Evolutionary conservation across 2,329 filamentous ascomycete genomes (phyloP).

Genomic region (Didymella keratinophila): DNA sequence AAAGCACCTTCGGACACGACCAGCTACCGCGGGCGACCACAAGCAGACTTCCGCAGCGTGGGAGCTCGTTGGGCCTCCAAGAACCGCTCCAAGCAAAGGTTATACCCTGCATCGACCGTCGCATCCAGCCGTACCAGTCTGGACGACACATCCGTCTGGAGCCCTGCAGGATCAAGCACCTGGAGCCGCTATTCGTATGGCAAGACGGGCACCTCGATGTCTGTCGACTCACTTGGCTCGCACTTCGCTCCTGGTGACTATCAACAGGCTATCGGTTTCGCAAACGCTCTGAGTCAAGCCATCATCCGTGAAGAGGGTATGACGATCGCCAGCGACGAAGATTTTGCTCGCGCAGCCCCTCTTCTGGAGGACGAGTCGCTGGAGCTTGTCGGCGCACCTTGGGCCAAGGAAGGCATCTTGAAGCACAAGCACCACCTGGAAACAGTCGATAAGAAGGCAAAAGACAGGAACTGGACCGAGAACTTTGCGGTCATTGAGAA

Average conservation of each 20-base stretch:
- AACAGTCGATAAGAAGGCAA: slow-evolving; percentile 86
- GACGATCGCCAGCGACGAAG: slow-evolving; percentile 62
- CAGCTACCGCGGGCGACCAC: slow-evolving; percentile 74
- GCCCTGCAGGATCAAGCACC: slow-evolving; percentile 86
- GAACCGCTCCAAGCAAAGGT: slow-evolving; percentile 78
- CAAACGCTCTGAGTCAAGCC: slow-evolving; percentile 93
- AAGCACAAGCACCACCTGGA: slow-evolving; percentile 98
- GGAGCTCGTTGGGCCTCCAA: slow-evolving; percentile 83
- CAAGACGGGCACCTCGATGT: slow-evolving; percentile 89
- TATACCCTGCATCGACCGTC: slow-evolving; percentile 80
- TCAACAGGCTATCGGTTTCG: slow-evolving; percentile 96
- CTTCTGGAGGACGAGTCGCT: slow-evolving; percentile 92
- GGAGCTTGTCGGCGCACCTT: slow-evolving; percentile 91
- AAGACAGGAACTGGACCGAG: slow-evolving; percentile 92
- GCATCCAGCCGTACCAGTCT: slow-evolving; percentile 93
- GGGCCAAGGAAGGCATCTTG: slow-evolving; percentile 95
- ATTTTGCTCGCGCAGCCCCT: slow-evolving; percentile 66
- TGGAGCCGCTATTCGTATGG: slow-evolving; percentile 95
- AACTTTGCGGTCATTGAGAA: slow-evolving; percentile 97
- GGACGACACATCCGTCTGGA: slow-evolving; percentile 92
- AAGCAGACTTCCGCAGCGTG: slow-evolving; percentile 67
- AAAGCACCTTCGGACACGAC: slow-evolving; percentile 88
- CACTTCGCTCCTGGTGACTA: slow-evolving; percentile 80
- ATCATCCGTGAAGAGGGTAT: slow-evolving; percentile 89
- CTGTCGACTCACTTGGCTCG: slow-evolving; percentile 87